Conservation (phyloP, 2,329 filamentous ascomycete species). For the Calonectria henricotiae region DNA sequence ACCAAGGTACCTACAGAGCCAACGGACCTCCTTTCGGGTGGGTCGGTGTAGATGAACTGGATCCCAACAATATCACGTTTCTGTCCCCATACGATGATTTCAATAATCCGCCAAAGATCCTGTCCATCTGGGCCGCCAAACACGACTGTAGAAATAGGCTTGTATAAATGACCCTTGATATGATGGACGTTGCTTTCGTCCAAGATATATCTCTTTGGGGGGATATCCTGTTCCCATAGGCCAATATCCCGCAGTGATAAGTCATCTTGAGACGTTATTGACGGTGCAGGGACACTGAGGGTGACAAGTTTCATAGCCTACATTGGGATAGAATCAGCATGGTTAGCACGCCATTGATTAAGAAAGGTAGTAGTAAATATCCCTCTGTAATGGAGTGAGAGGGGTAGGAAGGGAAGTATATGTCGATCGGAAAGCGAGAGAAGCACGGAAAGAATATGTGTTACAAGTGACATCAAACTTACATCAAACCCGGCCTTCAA, state of each 20-base stretch:
- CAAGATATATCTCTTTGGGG: neutral
- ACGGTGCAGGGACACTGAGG: neutral
- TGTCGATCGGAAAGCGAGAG: too few relatives aligned
- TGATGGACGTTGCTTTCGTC: too few relatives aligned
- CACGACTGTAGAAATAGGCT: neutral
- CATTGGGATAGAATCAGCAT: too few relatives aligned
- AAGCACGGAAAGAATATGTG: neutral
- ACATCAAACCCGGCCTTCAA: constrained; percentile 12
- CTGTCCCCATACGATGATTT: neutral
- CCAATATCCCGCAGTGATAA: neutral
- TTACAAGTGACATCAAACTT: neutral
- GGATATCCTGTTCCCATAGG: neutral
- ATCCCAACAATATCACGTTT: neutral
- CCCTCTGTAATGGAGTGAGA: neutral
- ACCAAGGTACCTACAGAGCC: neutral
- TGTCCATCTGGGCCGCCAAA: neutral
- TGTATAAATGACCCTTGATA: neutral
- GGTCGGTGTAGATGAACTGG: neutral
- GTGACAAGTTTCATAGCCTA: neutral
- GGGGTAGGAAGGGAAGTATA: too few relatives aligned
- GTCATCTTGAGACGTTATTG: too few relatives aligned
- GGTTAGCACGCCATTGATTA: neutral
- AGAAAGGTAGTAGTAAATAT: neutral
- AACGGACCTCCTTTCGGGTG: neutral
- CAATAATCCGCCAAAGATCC: neutral